Conservation (phyloP, 768 basidiomycete genomes). For the Chlorophyllum brunneum region DNA sequence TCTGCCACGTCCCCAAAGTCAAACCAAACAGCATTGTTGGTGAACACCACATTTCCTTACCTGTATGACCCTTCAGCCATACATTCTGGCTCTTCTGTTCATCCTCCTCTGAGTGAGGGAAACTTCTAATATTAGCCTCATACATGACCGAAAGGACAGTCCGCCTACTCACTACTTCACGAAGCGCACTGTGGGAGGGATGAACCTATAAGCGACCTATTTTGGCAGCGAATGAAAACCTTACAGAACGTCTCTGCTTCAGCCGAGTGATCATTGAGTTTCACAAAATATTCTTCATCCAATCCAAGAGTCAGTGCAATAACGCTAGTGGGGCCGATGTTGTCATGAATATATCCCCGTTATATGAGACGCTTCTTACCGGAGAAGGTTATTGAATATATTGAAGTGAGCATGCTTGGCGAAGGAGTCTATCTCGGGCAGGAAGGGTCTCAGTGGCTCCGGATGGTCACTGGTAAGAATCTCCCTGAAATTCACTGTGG, state of each 20-base stretch:
- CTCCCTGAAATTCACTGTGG: slow-evolving; percentile 15
- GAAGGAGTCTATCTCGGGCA: slow-evolving; percentile 29
- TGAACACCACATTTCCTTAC: background rate
- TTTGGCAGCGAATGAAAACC: background rate
- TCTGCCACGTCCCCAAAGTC: background rate
- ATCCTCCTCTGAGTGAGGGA: background rate
- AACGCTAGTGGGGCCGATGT: background rate
- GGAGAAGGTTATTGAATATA: slow-evolving; percentile 29
- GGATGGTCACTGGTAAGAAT: slow-evolving; percentile 26
- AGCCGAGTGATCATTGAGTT: background rate
- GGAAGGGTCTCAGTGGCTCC: slow-evolving; percentile 25
- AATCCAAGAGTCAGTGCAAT: background rate
- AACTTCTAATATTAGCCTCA: background rate
- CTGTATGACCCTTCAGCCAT: slow-evolving; percentile 2
- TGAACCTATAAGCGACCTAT: background rate
- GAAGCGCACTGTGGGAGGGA: background rate
- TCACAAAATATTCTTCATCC: background rate
- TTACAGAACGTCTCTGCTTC: background rate
- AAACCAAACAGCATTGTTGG: background rate
- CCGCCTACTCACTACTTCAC: background rate
- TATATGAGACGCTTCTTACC: slow-evolving; percentile 19
- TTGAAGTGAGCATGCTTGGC: slow-evolving; percentile 29
- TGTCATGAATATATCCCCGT: background rate
- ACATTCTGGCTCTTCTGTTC: background rate
- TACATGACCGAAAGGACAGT: no score